phyloP scores from a whole-genome alignment of 257 asterid genomes.

The Euphrasia confusa region DNA sequence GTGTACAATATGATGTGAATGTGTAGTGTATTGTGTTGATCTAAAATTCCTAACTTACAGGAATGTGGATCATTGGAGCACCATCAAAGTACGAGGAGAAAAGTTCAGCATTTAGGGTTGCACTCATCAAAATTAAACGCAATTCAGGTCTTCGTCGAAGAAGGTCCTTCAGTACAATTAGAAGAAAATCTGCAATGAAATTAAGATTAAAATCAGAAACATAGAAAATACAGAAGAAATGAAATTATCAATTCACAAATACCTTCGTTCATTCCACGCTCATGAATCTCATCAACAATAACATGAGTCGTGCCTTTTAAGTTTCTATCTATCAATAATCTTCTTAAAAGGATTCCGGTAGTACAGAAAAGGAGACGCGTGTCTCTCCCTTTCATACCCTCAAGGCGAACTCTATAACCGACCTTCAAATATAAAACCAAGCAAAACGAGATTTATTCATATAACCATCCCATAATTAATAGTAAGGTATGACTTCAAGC shows the following conservation, averaged over 20 bases:
- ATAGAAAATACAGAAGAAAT: slow-evolving; percentile 13
- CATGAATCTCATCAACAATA: slow-evolving; percentile 91
- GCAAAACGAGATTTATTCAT: slow-evolving; percentile 19
- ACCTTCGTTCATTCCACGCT: slow-evolving; percentile 99
- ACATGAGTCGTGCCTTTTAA: slow-evolving; percentile 86
- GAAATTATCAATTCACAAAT: slow-evolving; percentile 20
- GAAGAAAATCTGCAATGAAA: slow-evolving; percentile 72
- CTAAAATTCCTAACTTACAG: slow-evolving; percentile 47
- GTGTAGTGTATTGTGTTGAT: slow-evolving; percentile 4
- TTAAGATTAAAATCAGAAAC: slow-evolving; percentile 28
- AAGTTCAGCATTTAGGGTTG: slow-evolving; percentile 87
- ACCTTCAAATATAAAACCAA: slow-evolving; percentile 45
- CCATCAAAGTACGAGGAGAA: slow-evolving; percentile 82
- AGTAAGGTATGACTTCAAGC: slow-evolving; percentile 17
- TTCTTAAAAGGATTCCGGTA: slow-evolving; percentile 79
- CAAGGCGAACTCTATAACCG: slow-evolving; percentile 92
- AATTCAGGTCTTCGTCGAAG: slow-evolving; percentile 85
- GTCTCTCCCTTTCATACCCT: slow-evolving; percentile 92
- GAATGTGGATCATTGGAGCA: slow-evolving; percentile 83
- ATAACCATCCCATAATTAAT: slow-evolving; percentile 1
- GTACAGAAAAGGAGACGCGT: slow-evolving; percentile 92
- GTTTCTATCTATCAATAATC: slow-evolving; percentile 77
- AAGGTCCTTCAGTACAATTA: slow-evolving; percentile 87
- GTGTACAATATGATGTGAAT: slow-evolving; percentile 5
- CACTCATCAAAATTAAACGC: slow-evolving; percentile 86